phyloP scores from a whole-genome alignment of 75 land plant genomes.

The Sequoiadendron giganteum region DNA sequence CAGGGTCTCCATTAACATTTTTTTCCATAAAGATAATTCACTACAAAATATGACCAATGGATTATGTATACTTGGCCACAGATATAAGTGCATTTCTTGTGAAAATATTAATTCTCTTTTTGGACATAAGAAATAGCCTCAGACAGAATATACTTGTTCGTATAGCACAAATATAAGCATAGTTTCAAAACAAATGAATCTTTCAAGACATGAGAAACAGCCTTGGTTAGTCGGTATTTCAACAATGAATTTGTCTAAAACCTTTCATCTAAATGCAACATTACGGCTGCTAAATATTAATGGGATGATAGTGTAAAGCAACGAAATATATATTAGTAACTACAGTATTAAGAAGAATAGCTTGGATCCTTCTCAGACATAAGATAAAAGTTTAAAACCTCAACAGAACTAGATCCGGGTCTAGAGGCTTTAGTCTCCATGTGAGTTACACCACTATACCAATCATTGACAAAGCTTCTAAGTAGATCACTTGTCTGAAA shows the following conservation, averaged over 20 bases:
- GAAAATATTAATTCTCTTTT: neutral
- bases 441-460: neutral
- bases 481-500: neutral
- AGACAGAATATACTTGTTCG: neutral
- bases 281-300: conserved; percentile 5
- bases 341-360: neutral
- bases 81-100: neutral
- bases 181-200: neutral
- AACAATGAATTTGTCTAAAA: neutral
- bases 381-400: neutral
- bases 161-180: neutral
- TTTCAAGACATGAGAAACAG: neutral
- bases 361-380: neutral
- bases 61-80: neutral
- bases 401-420: neutral
- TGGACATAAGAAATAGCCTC: neutral
- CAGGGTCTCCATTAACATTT: neutral
- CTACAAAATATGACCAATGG: neutral
- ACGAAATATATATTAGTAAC: neutral
- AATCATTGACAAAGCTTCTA: neutral
- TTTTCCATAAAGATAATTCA: neutral
- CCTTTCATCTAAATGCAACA: neutral
- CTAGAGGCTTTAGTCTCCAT: neutral
- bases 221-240: neutral
- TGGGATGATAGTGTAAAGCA: neutral